Percentiles rank a stretch among this genome's conserved stretches.
Evolutionary conservation across 2,329 filamentous ascomycete species (phyloP).

Genomic region (Trichoderma lentiforme): DNA sequence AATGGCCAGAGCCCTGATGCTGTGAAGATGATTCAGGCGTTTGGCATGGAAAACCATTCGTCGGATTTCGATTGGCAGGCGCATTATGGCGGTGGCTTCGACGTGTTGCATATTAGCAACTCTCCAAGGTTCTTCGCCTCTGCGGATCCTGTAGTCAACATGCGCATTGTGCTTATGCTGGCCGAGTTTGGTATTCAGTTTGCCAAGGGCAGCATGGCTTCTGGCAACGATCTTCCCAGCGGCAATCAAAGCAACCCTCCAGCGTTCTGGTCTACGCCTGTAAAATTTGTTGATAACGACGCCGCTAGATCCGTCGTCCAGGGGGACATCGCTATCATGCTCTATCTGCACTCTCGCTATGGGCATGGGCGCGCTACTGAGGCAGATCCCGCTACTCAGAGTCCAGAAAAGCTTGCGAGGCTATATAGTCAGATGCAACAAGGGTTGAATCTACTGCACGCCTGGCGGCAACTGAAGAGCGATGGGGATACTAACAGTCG

Average conservation of each 20-base stretch:
- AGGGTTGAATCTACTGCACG: slow-evolving; percentile 34
- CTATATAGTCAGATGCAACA: slow-evolving; percentile 43
- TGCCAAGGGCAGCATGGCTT: slow-evolving; percentile 42
- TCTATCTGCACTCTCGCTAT: slow-evolving; percentile 58
- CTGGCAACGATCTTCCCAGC: not conserved
- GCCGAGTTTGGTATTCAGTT: slow-evolving; percentile 46
- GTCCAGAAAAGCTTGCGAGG: slow-evolving; percentile 33
- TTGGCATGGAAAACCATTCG: slow-evolving; percentile 79
- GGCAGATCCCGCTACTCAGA: slow-evolving; percentile 24
- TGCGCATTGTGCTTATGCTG: slow-evolving; percentile 49
- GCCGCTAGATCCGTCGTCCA: slow-evolving; percentile 42
- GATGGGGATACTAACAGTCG: slow-evolving; percentile 16
- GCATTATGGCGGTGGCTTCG: slow-evolving; percentile 76
- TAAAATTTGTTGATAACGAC: slow-evolving; percentile 58
- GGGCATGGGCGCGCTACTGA: slow-evolving; percentile 29
- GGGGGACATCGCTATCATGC: slow-evolving; percentile 52
- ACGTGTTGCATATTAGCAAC: slow-evolving; percentile 68
- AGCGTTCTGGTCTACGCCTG: slow-evolving; percentile 23
- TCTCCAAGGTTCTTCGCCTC: slow-evolving; percentile 51
- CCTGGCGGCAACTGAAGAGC: slow-evolving; percentile 30
- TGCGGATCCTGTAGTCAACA: slow-evolving; percentile 45
- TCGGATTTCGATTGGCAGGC: slow-evolving; percentile 70
- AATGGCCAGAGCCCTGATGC: slow-evolving; percentile 67
- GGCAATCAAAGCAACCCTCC: not conserved
- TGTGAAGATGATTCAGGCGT: slow-evolving; percentile 69